These are phyloP conservation scores for Beauveria asiatica DNA, from an alignment of 2,329 filamentous ascomycete genomes.

Conservation along the genomic window DNA sequence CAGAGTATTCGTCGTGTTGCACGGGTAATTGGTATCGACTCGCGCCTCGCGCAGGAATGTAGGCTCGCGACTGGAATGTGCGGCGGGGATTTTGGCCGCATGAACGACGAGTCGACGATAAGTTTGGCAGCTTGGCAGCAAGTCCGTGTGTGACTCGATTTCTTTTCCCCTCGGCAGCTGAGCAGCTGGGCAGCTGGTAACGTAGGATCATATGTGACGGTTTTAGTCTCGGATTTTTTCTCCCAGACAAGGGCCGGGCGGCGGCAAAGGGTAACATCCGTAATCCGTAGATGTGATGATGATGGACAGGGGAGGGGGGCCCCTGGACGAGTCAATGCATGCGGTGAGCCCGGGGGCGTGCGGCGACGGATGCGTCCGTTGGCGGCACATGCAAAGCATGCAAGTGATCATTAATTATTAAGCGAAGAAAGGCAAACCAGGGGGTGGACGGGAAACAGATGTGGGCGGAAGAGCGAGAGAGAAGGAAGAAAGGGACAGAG, in stretches of 20 bases:
- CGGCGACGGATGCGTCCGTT: background rate
- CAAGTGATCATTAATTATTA: background rate
- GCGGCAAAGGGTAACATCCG: no score
- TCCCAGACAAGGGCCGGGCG: no score
- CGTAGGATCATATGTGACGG: no score
- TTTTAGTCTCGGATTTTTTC: no score
- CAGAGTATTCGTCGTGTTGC: background rate
- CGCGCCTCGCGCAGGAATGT: conserved; percentile 5
- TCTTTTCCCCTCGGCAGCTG: background rate
- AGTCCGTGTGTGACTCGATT: background rate
- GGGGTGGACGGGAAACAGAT: background rate
- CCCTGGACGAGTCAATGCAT: no score
- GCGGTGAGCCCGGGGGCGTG: background rate
- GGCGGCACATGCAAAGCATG: background rate
- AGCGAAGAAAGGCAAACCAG: background rate
- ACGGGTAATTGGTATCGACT: background rate
- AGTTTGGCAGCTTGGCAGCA: no score
- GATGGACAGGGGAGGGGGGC: no score
- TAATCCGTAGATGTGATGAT: no score
- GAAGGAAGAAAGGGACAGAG: background rate
- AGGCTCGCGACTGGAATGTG: conserved; percentile 2
- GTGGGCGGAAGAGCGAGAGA: background rate
- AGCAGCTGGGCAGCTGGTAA: no score
- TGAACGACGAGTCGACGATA: background rate
- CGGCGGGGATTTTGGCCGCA: background rate